Evolutionary conservation across 768 basidiomycete genomes (phyloP), one percentile per base, ranked within the genome.

Genomic region (Panus rudis): DNA sequence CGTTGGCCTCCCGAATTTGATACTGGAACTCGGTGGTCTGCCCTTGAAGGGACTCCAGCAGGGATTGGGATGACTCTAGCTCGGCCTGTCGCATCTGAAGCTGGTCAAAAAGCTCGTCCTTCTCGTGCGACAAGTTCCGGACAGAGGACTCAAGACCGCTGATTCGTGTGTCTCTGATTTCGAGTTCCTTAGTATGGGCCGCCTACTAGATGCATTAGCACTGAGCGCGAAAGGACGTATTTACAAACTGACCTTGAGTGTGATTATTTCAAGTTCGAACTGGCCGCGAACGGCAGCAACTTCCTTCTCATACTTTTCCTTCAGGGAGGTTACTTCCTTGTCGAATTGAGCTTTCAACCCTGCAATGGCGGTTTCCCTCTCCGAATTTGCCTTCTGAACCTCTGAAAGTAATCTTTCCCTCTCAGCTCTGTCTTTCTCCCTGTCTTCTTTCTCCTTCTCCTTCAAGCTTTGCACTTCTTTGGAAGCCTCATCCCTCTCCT

Each of bases 11-110:
- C 28, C 84, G 79, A 0, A 93, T 66, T 56, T 92, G 91, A 62
- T 85, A 93, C 53, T 90, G 79, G 23, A 89, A 67, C 57, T 99
- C 96, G 2, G 81, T 79, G 37, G 81, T 83, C 54, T 87, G 84
- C 37, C 79, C 79, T 52, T 86, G 79, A 16, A 92, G 62, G 1
- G 75, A 74, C 51, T 92, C 89, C 2, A 83, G 69, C 50, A 86
- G 81, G 4, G 76, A 78, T 49, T 83, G 81, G 4, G 81, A 78
- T 2, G 87, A 84, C 63, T 99, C 96, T 10, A 86, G 62, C 56
- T 97, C 93, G 13, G 88, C 92, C 60, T 94, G 91, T 23, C 88
- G 82, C 37, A 84, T 55, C 62, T 98, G 92, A 3, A 92, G 70
- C 47, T 85, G 79, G 51, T 93, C 88, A 58, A 97, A 98, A 49